Conservation (phyloP, 2,329 filamentous ascomycete genomes). For the Hymenotorrendiella dingleyae region DNA sequence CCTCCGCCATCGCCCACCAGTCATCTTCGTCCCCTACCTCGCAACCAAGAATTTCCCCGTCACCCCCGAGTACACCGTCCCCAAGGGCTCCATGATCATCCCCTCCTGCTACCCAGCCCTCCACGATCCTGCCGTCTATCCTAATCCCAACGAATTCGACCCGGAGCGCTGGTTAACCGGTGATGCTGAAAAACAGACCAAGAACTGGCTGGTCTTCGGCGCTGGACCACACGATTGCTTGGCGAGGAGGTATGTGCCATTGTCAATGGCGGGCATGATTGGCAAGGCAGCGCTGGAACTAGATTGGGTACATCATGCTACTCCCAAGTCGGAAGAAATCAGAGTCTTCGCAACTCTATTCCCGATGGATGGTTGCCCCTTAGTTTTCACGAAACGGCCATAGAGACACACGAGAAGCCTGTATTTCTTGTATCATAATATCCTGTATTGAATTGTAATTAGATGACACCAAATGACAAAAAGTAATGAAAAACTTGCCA, state of each 20-base stretch:
- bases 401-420: no score
- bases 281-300: slow-evolving; percentile 45
- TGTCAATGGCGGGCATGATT: slow-evolving; percentile 47
- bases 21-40: slow-evolving; percentile 49
- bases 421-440: no score
- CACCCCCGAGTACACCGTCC: slow-evolving; percentile 42
- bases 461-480: no score
- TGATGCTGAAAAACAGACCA: slow-evolving; percentile 43
- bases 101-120: slow-evolving; percentile 47
- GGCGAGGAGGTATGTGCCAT: slow-evolving; percentile 42
- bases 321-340: slow-evolving; percentile 43
- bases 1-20: slow-evolving; percentile 45
- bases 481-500: no score
- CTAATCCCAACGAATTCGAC: slow-evolving; percentile 41
- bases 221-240: slow-evolving; percentile 45
- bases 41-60: slow-evolving; percentile 43
- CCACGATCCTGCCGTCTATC: slow-evolving; percentile 43
- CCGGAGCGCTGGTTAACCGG: slow-evolving; percentile 48
- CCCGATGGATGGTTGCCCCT: slow-evolving; percentile 51
- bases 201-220: slow-evolving; percentile 50
- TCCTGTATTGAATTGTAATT: no score
- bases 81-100: slow-evolving; percentile 43
- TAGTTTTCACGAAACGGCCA: background rate
- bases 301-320: slow-evolving; percentile 46
- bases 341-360: slow-evolving; percentile 96